Percentiles rank a stretch among this genome's conserved stretches.
These are phyloP conservation scores for Epichloe bromicola DNA, from an alignment of 2,329 filamentous ascomycete species.

Conservation along the genomic window DNA sequence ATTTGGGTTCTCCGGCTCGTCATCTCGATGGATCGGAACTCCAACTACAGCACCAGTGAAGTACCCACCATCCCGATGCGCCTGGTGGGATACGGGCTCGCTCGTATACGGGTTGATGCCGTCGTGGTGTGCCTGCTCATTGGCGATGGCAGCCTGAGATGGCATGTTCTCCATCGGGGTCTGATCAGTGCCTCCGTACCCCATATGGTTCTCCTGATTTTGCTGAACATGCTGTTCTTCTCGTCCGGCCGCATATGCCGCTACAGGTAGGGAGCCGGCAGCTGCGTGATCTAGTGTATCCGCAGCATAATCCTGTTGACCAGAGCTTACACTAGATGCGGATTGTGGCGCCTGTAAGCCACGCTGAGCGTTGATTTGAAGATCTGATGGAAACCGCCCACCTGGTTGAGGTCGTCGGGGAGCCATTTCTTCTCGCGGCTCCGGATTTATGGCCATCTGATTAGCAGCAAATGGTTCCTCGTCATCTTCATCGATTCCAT, in stretches of 20 bases:
- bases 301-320: conserved; percentile 27
- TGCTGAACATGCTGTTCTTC: background rate
- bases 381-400: conserved; percentile 92
- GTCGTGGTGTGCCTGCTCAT: conserved; percentile 37
- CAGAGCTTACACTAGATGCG: conserved; percentile 71
- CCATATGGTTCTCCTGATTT: conserved; percentile 11
- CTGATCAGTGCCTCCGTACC: conserved; percentile 33
- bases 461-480: conserved; percentile 47
- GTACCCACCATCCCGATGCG: conserved; percentile 8
- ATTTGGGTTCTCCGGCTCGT: conserved; percentile 3
- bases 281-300: conserved; percentile 49
- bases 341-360: conserved; percentile 70
- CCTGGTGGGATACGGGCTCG: conserved; percentile 22
- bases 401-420: conserved; percentile 71
- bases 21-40: conserved; percentile 6
- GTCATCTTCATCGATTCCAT: conserved; percentile 63
- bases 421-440: conserved; percentile 34
- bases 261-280: conserved; percentile 36
- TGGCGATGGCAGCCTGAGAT: conserved; percentile 36
- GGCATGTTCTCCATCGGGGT: conserved; percentile 35
- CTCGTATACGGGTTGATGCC: conserved; percentile 46
- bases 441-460: conserved; percentile 31
- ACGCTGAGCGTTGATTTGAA: conserved; percentile 66
- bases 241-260: conserved; percentile 18
- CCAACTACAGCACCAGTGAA: conserved; percentile 11